Evolutionary conservation across 192 early-diverging fungal genomes (phyloP), one percentile per base, ranked within the genome.

Genomic region (Mortierella antarctica): DNA sequence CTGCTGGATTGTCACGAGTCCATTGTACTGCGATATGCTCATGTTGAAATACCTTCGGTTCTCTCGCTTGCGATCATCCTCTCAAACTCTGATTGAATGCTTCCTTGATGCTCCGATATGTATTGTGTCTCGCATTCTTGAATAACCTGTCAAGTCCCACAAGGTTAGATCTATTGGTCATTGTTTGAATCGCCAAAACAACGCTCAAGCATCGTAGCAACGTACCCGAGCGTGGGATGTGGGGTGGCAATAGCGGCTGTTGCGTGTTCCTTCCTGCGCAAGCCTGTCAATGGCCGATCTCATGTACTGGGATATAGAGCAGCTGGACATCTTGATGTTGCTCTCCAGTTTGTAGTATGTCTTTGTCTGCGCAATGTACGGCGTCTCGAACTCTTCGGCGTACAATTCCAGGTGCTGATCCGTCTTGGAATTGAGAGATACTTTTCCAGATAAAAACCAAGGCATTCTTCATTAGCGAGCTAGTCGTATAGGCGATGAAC

Each of bases 81-180:
- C 47, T 86, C 85, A 79, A 96, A 93, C 69, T 93, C 93, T 18
- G 82, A 65, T 47, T 92, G 83, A 50, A 96, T 90, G 17, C 74
- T 74, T 23, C 74, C 56, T 74, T 89, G 82, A 76, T 96, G 92
- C 9, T 84, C 88, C 2, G 90, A 77, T 40, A 95, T 87, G 67
- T 92, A 96, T 64, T 94, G 91, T 4, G 84, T 80, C 71, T 95
- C 92, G 62, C 90, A 94, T 71, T 93, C 93, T 75, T 86, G 87
- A 15, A 92, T 74, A 52, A 91, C 65, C 88, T 90, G 73, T 45
- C 13, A 12, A 2, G n/a, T 51, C 50, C n/a, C 4, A 15, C n/a
- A 31, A 31, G 31, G 31, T 31, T 31, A 31, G 31, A 2, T 31
- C 31, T 31, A 31, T 51, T n/a, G 50, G 4, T 2, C 50, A 51